Evolutionary conservation across 2,329 filamentous ascomycete species (phyloP), one percentile per base, ranked within the genome.

Genomic region (Chlorencoelia australis): DNA sequence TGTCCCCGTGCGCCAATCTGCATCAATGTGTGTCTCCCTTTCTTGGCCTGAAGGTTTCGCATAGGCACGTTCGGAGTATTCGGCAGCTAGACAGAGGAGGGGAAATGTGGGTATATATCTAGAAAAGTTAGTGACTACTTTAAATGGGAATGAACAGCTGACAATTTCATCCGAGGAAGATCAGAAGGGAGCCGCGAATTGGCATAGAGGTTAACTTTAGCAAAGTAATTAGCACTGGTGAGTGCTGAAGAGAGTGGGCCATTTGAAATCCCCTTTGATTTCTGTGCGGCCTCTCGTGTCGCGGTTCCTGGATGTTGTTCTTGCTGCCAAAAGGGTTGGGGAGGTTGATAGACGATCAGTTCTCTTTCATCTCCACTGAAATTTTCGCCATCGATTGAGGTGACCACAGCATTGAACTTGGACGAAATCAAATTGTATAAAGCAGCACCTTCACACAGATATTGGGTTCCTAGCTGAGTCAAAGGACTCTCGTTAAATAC

Each of bases 31-130:
- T 2, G 78, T 69, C 48, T 83, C 75, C 9, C 68, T 67, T 57
- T 87, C 81, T 15, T 67, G 63, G 1, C 71, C 71, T 0, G 63
- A 61, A 0, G 83, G 77, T 22, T 70, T 69, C 27, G 72, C 68
- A 56, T 94, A 94, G 2, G 83, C 85, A 22, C 73, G 68, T 43
- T 81, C 73, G 0, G 85, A 83, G 55, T 86, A 88, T 42, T 79
- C 74, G 1, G 85, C 83, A 3, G 86, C 86, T 7, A 89, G 68
- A 50, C 79, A 86, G 28, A 93, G 64, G 4, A 94, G 68, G 1
- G 79, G 82, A 59, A 80, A 93, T 0, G 81, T 86, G 0, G 80
- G 67, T 27, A 85, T 73, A 52, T 85, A 82, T 28, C 77, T 80
- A 35, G 3, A 9, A 13, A 14, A 8, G 5, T 29, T 18, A 9